Conservation (phyloP, 164 flowering plant species). For the Malania oleifera region DNA sequence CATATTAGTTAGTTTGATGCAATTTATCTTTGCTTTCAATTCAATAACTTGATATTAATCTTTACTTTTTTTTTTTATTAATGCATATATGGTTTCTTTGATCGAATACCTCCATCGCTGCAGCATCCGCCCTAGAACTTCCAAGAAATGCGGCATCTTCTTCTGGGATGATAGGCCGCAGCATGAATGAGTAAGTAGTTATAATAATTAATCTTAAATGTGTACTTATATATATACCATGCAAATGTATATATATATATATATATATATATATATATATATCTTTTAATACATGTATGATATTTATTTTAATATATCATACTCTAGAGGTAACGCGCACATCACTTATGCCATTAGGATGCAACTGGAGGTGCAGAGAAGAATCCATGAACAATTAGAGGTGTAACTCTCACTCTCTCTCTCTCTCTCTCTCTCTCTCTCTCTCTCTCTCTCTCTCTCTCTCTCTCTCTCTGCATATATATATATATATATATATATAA, state of each 20-base stretch:
- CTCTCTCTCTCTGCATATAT: too few species aligned
- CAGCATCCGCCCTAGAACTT: conserved; percentile 69
- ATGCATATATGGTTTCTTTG: too few species aligned
- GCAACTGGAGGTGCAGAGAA: conserved; percentile 98
- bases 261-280: too few species aligned
- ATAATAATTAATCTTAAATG: too few species aligned
- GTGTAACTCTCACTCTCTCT: conserved; percentile 26
- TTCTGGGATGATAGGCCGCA: conserved; percentile 63
- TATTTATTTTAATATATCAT: conserved; percentile 17
- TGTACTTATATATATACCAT: too few species aligned
- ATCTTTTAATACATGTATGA: too few species aligned
- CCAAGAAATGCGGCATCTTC: conserved; percentile 75
- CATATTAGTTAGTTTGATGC: neutral
- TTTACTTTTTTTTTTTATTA: neutral
- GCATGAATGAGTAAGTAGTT: conserved; percentile 75
- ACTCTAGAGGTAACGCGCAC: conserved; percentile 45
- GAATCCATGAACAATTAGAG: conserved; percentile 94
- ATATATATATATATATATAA: too few species aligned
- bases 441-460: too few species aligned
- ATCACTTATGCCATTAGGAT: conserved; percentile 64
- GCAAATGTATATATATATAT: too few species aligned
- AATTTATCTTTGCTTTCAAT: neutral
- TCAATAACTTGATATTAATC: too few species aligned
- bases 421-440: too few species aligned
- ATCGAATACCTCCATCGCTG: conserved; percentile 12